These are phyloP conservation scores for Erigeron canadensis DNA, from an alignment of 129 eudicot genomes.

Conservation along the genomic window DNA sequence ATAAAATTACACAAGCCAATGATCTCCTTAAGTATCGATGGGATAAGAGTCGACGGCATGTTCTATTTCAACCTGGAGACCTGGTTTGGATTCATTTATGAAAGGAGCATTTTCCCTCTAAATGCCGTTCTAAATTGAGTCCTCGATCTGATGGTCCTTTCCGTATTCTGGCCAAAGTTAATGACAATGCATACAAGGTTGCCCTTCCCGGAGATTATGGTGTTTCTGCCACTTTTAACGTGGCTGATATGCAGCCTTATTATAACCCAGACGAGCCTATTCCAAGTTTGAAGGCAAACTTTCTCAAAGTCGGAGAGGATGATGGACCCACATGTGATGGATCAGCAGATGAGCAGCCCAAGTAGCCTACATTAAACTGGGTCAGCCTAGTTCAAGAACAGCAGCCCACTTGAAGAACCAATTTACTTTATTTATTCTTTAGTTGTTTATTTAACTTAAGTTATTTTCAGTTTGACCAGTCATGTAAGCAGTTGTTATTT, in stretches of 20 bases:
- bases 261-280: background rate
- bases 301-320: background rate
- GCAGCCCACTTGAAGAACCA: background rate
- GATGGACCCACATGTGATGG: background rate
- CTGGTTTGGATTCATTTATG: background rate
- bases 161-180: background rate
- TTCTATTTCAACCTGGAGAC: background rate
- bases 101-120: background rate
- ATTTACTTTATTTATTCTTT: too few relatives aligned
- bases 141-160: background rate
- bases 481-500: background rate
- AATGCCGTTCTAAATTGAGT: background rate
- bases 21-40: background rate
- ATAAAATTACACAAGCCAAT: background rate
- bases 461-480: background rate
- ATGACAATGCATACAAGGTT: background rate
- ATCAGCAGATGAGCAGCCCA: background rate
- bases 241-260: background rate
- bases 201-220: background rate
- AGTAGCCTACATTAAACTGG: background rate
- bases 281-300: background rate
- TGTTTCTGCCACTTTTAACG: background rate
- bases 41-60: background rate
- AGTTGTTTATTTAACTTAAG: background rate
- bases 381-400: background rate